Percentiles rank a stretch among this genome's conserved stretches.
Conservation (phyloP, 192 early-diverging fungal genomes). For the Podochytrium sp. region DNA sequence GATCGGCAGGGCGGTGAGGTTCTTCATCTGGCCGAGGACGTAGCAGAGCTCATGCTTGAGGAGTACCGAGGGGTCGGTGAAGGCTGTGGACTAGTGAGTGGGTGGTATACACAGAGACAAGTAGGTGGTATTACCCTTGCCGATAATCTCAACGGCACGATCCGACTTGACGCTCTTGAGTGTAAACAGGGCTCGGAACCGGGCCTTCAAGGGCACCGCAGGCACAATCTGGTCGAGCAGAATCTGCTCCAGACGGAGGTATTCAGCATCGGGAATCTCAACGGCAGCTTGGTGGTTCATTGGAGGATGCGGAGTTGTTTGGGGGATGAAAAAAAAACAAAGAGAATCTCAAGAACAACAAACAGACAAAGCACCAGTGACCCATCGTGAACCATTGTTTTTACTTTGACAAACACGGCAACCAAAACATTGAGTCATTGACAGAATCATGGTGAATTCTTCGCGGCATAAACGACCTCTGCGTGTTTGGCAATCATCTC, state of each 20-base stretch:
- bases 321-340: too few species aligned
- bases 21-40: constrained; percentile 94
- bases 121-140: constrained; percentile 58
- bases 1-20: constrained; percentile 72
- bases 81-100: constrained; percentile 45
- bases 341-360: too few species aligned
- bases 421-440: too few species aligned
- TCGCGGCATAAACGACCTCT: too few species aligned
- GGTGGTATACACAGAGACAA: background rate
- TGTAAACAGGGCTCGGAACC: constrained; percentile 93
- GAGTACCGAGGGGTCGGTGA: constrained; percentile 81
- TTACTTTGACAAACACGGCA: too few species aligned
- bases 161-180: constrained; percentile 81
- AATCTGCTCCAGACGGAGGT: constrained; percentile 25
- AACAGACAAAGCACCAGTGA: too few species aligned
- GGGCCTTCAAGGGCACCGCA: constrained; percentile 69
- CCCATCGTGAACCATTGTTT: too few species aligned
- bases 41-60: constrained; percentile 97
- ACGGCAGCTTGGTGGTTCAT: background rate
- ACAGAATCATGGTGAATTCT: too few species aligned
- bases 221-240: constrained; percentile 26
- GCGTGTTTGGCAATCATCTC: too few species aligned
- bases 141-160: constrained; percentile 80
- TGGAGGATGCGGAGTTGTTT: too few species aligned
- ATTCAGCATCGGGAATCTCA: constrained; percentile 9